Base-by-base conservation (phyloP, 345 rosid species). In the Citrus glauca region DNA sequence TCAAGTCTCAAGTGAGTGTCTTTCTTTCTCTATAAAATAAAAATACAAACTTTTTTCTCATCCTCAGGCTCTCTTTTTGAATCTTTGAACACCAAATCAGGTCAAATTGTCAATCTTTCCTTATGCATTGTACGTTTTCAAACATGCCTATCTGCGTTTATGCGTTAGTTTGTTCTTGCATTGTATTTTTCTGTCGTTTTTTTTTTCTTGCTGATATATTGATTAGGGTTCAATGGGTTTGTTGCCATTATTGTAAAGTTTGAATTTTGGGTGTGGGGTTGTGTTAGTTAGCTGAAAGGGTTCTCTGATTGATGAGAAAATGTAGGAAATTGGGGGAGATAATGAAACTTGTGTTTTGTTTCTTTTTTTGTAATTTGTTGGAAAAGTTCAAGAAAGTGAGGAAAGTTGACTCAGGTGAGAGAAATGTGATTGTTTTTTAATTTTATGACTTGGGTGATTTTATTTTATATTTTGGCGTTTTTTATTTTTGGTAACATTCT, bases 401-500 rank as follows among this genome's bases (percentile, higher is more conserved):
- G 19, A 16, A 40, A 8, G 48, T 48, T 25, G 35, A 62, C 60
- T 61, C 16, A 25, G 5, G 50, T 61, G 35, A 57, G 60, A 10
- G 14, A 6, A 66, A 66, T 66, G 61, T 33, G 53, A 3, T 4
- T 20, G 24, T 56, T 61, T 71, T 70, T 60, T 7, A 71, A 61
- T 56, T 69, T 14, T 20, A 16, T 59, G 33, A 24, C 35, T 37
- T 59, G 76, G 6, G 19, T 45, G 68, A 27, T 19, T 53, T 25
- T 56, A 59, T 69, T 38, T 82, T 17, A 53, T 68, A 32, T 69
- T 63, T 45, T 9, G 32, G n/a, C 24, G 1, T 24, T 30, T 74
- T 74, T 48, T 76, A 79, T 72, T 60, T 79, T 76, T 82, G 85
- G 72, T 67, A 76, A 75, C 80, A 69, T 55, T 70, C 9, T 64